A percentile compares a stretch with the other conserved stretches of the same genome.
Conservation (phyloP, 2,329 filamentous ascomycete species). For the Lasiodiplodia sp. region DNA sequence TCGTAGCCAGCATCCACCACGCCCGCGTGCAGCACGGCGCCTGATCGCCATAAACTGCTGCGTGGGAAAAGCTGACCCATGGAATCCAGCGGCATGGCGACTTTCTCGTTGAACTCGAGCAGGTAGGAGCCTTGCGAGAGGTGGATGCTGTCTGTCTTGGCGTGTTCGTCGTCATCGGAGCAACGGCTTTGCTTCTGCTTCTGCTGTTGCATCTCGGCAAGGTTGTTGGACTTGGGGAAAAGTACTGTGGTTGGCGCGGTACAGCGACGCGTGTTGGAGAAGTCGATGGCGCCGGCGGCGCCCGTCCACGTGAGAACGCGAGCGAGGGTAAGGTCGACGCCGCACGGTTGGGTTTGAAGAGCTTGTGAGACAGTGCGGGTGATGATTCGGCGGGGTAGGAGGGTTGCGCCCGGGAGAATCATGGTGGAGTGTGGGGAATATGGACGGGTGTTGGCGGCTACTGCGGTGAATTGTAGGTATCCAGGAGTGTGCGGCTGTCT, state of each 20-base stretch:
- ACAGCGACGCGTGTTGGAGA: constrained; percentile 33
- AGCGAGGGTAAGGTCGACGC: constrained; percentile 38
- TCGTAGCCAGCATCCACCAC: constrained; percentile 54
- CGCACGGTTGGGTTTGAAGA: constrained; percentile 35
- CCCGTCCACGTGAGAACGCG: constrained; percentile 34
- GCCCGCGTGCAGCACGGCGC: constrained; percentile 47
- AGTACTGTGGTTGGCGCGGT: constrained; percentile 3
- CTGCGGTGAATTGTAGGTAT: too few relatives aligned
- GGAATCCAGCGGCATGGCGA: constrained; percentile 47
- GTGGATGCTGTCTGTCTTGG: background rate
- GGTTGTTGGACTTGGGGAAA: too few relatives aligned
- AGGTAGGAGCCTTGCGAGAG: constrained; percentile 44
- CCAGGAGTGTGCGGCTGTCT: too few relatives aligned
- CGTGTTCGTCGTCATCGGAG: too few relatives aligned
- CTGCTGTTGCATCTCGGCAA: too few relatives aligned
- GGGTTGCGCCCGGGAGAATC: constrained; percentile 32
- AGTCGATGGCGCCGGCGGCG: constrained; percentile 34
- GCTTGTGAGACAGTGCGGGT: constrained; percentile 24
- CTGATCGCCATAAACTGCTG: constrained; percentile 52
- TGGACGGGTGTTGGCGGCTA: too few relatives aligned
- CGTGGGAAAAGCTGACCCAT: constrained; percentile 52
- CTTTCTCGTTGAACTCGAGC: constrained; percentile 52
- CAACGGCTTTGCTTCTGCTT: too few relatives aligned
- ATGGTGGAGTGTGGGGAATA: constrained; percentile 2
- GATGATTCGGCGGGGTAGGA: constrained; percentile 25